Evolutionary conservation across 1,139 yeast genomes (phyloP).

Genomic region (Diutina neorugosa): DNA sequence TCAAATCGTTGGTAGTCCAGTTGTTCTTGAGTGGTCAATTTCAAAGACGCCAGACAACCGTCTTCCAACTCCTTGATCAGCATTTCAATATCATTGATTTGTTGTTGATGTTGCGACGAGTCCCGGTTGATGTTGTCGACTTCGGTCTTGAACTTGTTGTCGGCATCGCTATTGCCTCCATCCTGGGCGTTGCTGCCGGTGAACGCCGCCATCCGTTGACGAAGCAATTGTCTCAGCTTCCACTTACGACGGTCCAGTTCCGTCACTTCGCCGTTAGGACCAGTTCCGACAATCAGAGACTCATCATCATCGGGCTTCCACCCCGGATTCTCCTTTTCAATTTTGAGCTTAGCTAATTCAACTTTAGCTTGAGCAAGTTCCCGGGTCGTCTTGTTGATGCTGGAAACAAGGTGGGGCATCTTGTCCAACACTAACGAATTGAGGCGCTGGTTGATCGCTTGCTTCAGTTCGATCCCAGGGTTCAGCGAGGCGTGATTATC

Average conservation of each 20-base stretch:
- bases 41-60: slow-evolving; percentile 39
- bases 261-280: slow-evolving; percentile 74
- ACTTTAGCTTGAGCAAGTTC: slow-evolving; percentile 59
- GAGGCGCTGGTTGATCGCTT: slow-evolving; percentile 35
- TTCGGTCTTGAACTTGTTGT: slow-evolving; percentile 44
- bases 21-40: slow-evolving; percentile 31
- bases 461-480: slow-evolving; percentile 26
- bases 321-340: slow-evolving; percentile 51
- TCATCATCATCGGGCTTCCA: slow-evolving; percentile 39
- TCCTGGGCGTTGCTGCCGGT: slow-evolving; percentile 50
- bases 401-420: slow-evolving; percentile 56
- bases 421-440: slow-evolving; percentile 45
- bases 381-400: slow-evolving; percentile 50
- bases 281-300: slow-evolving; percentile 57
- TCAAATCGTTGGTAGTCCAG: slow-evolving; percentile 71
- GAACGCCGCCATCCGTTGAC: slow-evolving; percentile 81
- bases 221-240: slow-evolving; percentile 61
- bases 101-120: slow-evolving; percentile 38
- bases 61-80: slow-evolving; percentile 64
- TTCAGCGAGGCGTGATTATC: slow-evolving; percentile 13
- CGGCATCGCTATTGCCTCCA: slow-evolving; percentile 38
- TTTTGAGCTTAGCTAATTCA: slow-evolving; percentile 42
- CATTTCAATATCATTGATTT: slow-evolving; percentile 59
- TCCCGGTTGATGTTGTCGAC: slow-evolving; percentile 44
- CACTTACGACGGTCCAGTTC: slow-evolving; percentile 73